A percentile compares a stretch with the other conserved stretches of the same genome.
These are phyloP conservation scores for Zizania palustris DNA, from an alignment of 202 grass and related monocot genomes.

Conservation along the genomic window DNA sequence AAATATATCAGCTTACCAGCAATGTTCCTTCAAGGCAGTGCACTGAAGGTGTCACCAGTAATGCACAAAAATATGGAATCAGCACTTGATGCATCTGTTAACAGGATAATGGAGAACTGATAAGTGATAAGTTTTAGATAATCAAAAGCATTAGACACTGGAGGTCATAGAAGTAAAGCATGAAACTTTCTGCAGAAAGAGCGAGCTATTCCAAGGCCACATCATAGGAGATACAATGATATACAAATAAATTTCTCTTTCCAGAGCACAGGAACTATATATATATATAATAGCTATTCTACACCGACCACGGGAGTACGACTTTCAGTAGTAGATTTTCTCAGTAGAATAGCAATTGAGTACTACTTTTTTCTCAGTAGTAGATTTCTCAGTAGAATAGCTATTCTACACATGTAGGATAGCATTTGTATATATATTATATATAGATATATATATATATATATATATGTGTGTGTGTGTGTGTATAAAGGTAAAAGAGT, in stretches of 20 bases:
- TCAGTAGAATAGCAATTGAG: too few relatives aligned
- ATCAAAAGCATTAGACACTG: conserved; percentile 21
- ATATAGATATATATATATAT: too few relatives aligned
- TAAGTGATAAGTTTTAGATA: conserved; percentile 29
- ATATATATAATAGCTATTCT: not conserved
- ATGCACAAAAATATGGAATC: conserved; percentile 77
- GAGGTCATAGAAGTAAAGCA: conserved; percentile 2
- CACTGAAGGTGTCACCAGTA: conserved; percentile 87
- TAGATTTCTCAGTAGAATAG: too few relatives aligned
- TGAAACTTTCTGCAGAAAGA: not conserved
- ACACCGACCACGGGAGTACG: too few relatives aligned
- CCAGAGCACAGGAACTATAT: not conserved
- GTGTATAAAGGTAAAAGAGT: not conserved
- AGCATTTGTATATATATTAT: too few relatives aligned
- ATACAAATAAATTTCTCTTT: conserved; percentile 16
- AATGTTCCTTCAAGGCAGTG: conserved; percentile 93
- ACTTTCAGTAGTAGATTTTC: too few relatives aligned
- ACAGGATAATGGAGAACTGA: conserved; percentile 33
- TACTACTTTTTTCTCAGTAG: too few relatives aligned
- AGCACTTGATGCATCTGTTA: conserved; percentile 84
- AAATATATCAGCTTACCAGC: conserved; percentile 66
- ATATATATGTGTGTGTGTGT: too few relatives aligned
- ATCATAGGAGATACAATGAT: not conserved
- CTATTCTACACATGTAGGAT: too few relatives aligned
- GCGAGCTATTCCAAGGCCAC: not conserved